A percentile compares a stretch with the other conserved stretches of the same genome.
These are phyloP conservation scores for Coemansia sp. DNA, from an alignment of 192 early-diverging fungal species.

Conservation along the genomic window DNA sequence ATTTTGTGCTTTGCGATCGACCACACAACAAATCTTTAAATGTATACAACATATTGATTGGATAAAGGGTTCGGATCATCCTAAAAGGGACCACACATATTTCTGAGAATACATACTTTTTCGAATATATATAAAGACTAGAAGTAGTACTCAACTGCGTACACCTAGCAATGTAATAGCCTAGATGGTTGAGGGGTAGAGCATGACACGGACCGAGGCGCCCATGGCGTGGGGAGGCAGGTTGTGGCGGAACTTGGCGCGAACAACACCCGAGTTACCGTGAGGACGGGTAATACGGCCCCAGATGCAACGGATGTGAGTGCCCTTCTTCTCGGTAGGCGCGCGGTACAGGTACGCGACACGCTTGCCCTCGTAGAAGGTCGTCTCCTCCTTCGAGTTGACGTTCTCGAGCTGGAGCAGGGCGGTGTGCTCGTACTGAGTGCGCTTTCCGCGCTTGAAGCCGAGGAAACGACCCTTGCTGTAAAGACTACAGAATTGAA, in stretches of 20 bases:
- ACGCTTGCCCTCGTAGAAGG: slow-evolving; percentile 99
- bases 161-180: not conserved
- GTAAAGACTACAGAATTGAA: slow-evolving; percentile 80
- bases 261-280: slow-evolving; percentile 95
- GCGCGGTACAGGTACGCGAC: slow-evolving; percentile 98
- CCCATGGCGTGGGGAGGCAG: slow-evolving; percentile 95
- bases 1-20: not conserved
- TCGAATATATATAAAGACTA: slow-evolving; percentile 15
- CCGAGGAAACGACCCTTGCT: slow-evolving; percentile 97
- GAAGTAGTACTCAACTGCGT: slow-evolving; percentile 12
- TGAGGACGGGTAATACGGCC: slow-evolving; percentile 94
- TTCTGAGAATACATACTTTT: slow-evolving; percentile 17
- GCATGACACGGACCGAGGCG: slow-evolving; percentile 90
- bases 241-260: slow-evolving; percentile 97
- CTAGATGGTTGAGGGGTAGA: slow-evolving; percentile 91
- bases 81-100: not conserved
- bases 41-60: not conserved
- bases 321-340: slow-evolving; percentile 85
- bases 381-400: slow-evolving; percentile 83
- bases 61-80: too few relatives aligned
- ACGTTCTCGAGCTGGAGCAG: slow-evolving; percentile 96
- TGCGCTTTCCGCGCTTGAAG: slow-evolving; percentile 92
- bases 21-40: not conserved
- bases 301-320: slow-evolving; percentile 97
- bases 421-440: slow-evolving; percentile 87